Conservation (phyloP, 2,329 filamentous ascomycete species). For the Fusarium clavum region DNA sequence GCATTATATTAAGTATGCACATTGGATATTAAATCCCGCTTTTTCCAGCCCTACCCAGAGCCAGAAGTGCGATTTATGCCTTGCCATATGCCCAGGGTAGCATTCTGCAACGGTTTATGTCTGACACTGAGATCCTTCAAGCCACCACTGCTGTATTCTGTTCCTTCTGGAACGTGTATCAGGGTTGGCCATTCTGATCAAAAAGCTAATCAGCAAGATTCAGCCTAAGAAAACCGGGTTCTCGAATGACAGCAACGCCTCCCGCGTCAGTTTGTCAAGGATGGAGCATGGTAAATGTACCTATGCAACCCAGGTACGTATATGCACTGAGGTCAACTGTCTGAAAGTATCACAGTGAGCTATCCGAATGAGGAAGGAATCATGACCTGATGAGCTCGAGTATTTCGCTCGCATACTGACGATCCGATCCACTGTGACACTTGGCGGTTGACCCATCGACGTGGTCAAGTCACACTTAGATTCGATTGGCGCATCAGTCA, state of each 20-base stretch:
- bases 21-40: conserved; percentile 25
- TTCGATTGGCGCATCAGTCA: conserved; percentile 16
- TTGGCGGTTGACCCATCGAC: conserved; percentile 21
- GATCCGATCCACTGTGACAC: conserved; percentile 22
- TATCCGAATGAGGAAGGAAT: conserved; percentile 31
- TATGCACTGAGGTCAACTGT: not conserved
- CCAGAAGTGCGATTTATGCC: conserved; percentile 8
- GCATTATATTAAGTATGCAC: not conserved
- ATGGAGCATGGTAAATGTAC: not conserved
- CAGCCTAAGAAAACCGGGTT: conserved; percentile 31
- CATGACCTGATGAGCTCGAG: conserved; percentile 1
- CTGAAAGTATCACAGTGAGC: not conserved
- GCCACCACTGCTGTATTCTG: not conserved
- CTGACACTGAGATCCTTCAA: conserved; percentile 18
- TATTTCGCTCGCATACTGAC: conserved; percentile 5
- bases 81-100: conserved; percentile 22
- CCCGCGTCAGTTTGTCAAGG: not conserved
- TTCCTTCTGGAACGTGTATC: not conserved
- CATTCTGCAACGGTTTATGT: conserved; percentile 28
- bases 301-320: not conserved
- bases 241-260: conserved; percentile 18
- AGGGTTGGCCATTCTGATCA: not conserved
- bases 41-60: conserved; percentile 36
- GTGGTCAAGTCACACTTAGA: not conserved
- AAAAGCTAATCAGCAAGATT: conserved; percentile 10